Base-by-base conservation (phyloP, 2,329 filamentous ascomycete genomes). In the Diaporthe aspalathi region DNA sequence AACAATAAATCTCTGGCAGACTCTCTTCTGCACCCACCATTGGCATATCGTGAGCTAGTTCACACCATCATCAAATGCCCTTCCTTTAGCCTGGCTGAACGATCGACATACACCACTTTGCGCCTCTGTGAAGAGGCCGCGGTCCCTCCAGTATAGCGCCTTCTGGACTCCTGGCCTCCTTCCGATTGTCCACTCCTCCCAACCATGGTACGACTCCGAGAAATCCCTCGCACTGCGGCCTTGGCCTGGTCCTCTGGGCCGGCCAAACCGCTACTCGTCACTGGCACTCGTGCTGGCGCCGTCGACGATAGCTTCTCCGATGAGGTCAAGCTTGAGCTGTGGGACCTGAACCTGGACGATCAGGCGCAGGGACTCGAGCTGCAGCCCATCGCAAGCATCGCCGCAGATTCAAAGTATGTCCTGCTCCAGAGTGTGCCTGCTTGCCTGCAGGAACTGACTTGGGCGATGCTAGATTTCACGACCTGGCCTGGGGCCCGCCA, bases 231-330 rank as follows among this genome's bases (percentile, higher is more conserved):
- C 84, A 99, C 96, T 79, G 96, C 95, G 82, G 93, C 95, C 78
- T 99, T 99, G 83, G 94, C 96, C 79, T 99, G 96, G 95, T 97
- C 94, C 76, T 93, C 95, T 32, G 93, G 91, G 77, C 85, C 93
- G 65, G 88, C 89, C 49, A 90, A 91, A 76, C 94, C 95, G 77
- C 87, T 97, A 76, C 87, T 99, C 75, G 95, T 94, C 73, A 99
- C 96, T 35, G 96, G 96, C 77, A 99, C 96, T 57, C 92, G 95
- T 77, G 95, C 96, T 73, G 96, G 96, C 74, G 96, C 96, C 77
- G 94, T 99, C 52, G 94, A 97, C 83, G 95, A 94, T 77, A 95
- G 98, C 82, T 99, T 99, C 84, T 98, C 96, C 35, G 96, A 96
- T 82, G 95, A 98, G 81, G 98, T 94, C 74, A 95, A 95, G 84